phyloP scores from a whole-genome alignment of 2,329 filamentous ascomycete genomes.

The Bipolaris cookei region DNA sequence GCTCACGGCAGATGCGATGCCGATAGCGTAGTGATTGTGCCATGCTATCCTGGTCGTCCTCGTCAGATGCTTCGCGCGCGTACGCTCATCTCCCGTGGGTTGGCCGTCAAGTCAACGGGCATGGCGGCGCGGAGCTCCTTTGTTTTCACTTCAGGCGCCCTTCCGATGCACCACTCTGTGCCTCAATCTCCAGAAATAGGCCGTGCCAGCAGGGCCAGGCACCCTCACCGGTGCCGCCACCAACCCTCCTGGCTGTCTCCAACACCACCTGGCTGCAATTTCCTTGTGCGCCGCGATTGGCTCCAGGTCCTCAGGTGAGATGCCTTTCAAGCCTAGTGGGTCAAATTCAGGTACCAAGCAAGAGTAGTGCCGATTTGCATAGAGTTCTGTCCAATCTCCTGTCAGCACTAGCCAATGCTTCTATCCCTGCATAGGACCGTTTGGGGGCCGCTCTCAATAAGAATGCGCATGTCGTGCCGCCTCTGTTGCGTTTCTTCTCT shows the following conservation, averaged over 20 bases:
- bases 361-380: conserved; percentile 7
- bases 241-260: conserved; percentile 21
- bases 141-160: conserved; percentile 14
- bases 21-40: no score
- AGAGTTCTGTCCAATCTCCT: conserved; percentile 9
- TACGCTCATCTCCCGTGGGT: background rate
- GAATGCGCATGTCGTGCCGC: conserved; percentile 2
- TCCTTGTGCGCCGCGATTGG: conserved; percentile 23
- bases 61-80: background rate
- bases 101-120: background rate
- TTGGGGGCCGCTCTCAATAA: conserved; percentile 31
- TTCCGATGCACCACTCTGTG: conserved; percentile 1
- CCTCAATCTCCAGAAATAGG: conserved; percentile 20
- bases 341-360: background rate
- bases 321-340: conserved; percentile 8
- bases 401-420: conserved; percentile 15
- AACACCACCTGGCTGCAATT: conserved; percentile 23
- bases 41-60: background rate
- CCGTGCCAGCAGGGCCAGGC: conserved; percentile 9
- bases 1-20: no score
- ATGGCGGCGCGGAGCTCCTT: conserved; percentile 5
- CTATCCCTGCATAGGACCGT: conserved; percentile 8
- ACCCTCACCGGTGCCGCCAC: conserved; percentile 18
- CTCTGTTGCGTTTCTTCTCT: conserved; percentile 11
- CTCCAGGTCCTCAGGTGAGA: background rate